Conservation (phyloP, 345 rosid species). For the Trapa incisa region DNA sequence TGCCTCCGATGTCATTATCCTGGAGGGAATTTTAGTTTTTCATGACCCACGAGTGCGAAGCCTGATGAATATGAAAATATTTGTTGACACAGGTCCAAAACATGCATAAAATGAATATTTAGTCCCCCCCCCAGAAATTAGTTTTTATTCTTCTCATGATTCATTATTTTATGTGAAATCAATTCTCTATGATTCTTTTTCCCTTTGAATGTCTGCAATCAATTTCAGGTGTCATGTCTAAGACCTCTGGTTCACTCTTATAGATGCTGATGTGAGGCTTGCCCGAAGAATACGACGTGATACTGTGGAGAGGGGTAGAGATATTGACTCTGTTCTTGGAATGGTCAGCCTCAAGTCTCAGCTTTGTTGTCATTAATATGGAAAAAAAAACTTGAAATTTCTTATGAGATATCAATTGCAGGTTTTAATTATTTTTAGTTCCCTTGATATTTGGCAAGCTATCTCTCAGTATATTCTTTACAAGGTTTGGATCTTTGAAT, state of each 20-base stretch:
- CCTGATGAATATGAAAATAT: slow-evolving; percentile 94
- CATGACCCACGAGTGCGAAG: slow-evolving; percentile 85
- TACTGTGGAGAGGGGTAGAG: slow-evolving; percentile 94
- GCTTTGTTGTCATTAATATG: not conserved
- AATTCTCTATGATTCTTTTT: not conserved
- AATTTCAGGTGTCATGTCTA: not conserved
- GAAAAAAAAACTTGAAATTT: not conserved
- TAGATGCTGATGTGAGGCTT: slow-evolving; percentile 99
- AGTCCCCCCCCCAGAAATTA: not conserved
- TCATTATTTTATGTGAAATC: not conserved
- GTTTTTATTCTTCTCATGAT: not conserved
- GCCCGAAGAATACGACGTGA: slow-evolving; percentile 99
- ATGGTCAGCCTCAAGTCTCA: slow-evolving; percentile 39
- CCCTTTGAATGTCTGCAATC: not conserved
- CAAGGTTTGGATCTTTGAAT: not conserved
- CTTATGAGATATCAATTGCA: not conserved
- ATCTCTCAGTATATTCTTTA: not conserved
- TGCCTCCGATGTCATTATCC: slow-evolving; percentile 92
- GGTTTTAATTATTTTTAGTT: not conserved
- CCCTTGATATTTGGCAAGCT: not conserved
- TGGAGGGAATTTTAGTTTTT: slow-evolving; percentile 94
- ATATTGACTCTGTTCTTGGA: slow-evolving; percentile 88
- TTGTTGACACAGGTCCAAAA: slow-evolving; percentile 80
- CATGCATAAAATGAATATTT: not conserved
- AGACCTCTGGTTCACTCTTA: slow-evolving; percentile 12